These are phyloP conservation scores for Berberis vulgaris DNA, from an alignment of 164 flowering plant genomes.

Conservation along the genomic window DNA sequence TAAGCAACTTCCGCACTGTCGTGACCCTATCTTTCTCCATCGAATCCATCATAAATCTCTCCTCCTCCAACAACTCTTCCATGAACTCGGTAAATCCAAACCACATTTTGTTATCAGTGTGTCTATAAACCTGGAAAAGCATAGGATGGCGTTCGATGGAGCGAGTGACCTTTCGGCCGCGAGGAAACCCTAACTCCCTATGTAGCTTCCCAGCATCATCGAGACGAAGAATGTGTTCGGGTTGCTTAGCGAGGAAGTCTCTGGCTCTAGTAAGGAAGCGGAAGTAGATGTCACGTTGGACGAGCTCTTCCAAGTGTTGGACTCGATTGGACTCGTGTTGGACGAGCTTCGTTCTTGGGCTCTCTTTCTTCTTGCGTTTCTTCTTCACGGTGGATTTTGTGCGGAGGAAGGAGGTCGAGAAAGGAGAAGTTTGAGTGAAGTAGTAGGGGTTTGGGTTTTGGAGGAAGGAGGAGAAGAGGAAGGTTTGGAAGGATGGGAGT, in stretches of 20 bases:
- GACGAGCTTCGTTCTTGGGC: conserved; percentile 46
- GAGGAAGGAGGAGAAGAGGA: conserved; percentile 2
- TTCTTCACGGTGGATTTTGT: conserved; percentile 54
- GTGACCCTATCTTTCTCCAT: conserved; percentile 62
- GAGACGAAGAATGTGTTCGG: conserved; percentile 48
- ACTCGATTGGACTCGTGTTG: conserved; percentile 36
- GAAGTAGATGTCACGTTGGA: conserved; percentile 44
- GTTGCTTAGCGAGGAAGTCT: conserved; percentile 51
- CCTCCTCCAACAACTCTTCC: conserved; percentile 56
- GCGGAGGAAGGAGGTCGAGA: conserved; percentile 69
- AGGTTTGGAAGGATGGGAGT: conserved; percentile 12
- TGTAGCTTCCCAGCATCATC: conserved; percentile 70
- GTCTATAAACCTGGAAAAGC: conserved; percentile 46
- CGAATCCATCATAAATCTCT: conserved; percentile 28
- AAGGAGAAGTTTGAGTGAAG: conserved; percentile 13
- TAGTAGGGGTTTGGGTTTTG: neutral
- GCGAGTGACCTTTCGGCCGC: conserved; percentile 57
- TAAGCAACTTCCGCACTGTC: conserved; percentile 63
- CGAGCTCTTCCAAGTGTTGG: conserved; percentile 48
- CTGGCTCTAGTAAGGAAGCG: conserved; percentile 50
- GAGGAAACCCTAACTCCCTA: conserved; percentile 72
- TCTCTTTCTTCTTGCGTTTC: conserved; percentile 43
- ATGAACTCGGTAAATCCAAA: conserved; percentile 70
- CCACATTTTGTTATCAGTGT: conserved; percentile 67
- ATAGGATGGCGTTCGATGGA: conserved; percentile 52